Base-by-base conservation (phyloP, 192 early-diverging fungal species). In the Backusella liffmaniae region DNA sequence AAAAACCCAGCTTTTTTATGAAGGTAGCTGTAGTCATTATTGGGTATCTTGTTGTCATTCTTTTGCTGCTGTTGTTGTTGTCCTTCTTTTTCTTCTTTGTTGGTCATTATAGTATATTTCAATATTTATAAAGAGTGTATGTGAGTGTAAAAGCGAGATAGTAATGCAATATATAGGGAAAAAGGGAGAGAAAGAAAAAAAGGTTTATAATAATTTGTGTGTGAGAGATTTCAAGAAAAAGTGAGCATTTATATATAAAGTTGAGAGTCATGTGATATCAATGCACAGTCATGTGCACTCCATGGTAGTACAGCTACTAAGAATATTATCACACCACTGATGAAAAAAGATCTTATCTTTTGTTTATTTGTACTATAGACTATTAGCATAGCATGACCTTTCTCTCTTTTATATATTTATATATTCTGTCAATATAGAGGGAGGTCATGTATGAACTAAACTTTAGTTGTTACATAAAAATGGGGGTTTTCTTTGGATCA, bases 1-100 rank as follows among this genome's bases (percentile, higher is more conserved):
- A 71, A 71, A 46, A 71, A 71, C 5, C 70, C 44, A 32, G 70
- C 67, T 37, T 69, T 69, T 39, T 69, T 39, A 37, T 21, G 34
- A 23, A 21, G 21, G 8, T 67, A 35, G 18, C 26, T 67, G 8
- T 67, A 35, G 35, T 29, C 26, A 67, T 67, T 15, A 4, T 39
- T 23, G 37, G 67, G 67, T 37, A 69, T 69, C 37, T 37, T 69
- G 3, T 69, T 69, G 4, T 62, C 23, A 62, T 62, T 29, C 2
- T 29, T 62, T 5, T 23, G 1, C n/a, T 23, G 1, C n/a, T 62
- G 56, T 10, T 62, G 23, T 30, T 62, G 21, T 21, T 62, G 26
- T 26, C 12, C 5, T 59, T 59, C 23, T 29, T 62, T 62, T 62
- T 62, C 26, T 62, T 62, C 56, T 12, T 62, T 29, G n/a, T 62